phyloP scores from a whole-genome alignment of 345 rosid species.

The Gossypium australe region DNA sequence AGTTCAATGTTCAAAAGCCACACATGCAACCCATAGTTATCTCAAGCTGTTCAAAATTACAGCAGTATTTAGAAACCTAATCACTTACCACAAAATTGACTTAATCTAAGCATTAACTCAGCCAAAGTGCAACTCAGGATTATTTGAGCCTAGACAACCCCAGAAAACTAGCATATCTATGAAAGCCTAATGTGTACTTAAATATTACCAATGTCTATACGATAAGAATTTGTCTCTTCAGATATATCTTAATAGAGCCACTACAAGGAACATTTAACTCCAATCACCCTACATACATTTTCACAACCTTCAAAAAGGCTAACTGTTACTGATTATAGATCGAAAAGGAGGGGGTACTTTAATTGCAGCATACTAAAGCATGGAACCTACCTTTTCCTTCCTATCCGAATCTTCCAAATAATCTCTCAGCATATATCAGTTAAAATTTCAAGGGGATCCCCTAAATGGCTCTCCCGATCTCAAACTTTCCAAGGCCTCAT shows the following conservation, averaged over 20 bases:
- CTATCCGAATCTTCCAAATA: not conserved
- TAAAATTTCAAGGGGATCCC: not conserved
- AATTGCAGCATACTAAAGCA: not conserved
- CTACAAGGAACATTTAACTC: not conserved
- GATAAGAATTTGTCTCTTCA: not conserved
- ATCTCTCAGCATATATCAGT: not conserved
- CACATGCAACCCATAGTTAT: not conserved
- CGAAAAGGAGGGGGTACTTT: not conserved
- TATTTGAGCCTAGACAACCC: not conserved
- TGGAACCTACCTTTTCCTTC: not conserved
- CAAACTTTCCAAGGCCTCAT: not conserved
- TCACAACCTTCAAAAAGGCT: not conserved
- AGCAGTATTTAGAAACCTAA: not conserved
- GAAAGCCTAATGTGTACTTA: not conserved
- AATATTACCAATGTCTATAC: not conserved
- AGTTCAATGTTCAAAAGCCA: not conserved
- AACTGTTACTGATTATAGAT: not conserved
- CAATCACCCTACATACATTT: not conserved
- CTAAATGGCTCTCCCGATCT: not conserved
- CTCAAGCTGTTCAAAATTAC: not conserved
- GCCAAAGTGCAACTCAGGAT: not conserved
- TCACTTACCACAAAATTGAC: not conserved
- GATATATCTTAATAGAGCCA: not conserved
- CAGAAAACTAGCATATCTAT: not conserved
- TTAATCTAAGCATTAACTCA: not conserved